Evolutionary conservation across 768 basidiomycete genomes (phyloP).

Genomic region (Dioszegia crocea): DNA sequence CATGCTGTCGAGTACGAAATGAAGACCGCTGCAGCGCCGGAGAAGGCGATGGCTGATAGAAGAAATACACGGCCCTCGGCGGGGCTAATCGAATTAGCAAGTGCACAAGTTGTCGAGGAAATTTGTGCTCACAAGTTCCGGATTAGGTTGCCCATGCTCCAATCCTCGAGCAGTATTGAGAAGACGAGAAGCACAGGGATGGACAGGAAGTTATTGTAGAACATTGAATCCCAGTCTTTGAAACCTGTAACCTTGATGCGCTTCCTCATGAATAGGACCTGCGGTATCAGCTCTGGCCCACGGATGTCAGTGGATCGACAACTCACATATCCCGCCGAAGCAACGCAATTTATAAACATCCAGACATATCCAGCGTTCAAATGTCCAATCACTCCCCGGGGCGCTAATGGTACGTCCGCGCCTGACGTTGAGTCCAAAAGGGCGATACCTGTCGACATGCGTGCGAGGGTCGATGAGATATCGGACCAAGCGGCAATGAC

Average conservation of each 20-base stretch:
- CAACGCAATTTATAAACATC: slow-evolving; percentile 90
- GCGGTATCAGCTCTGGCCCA: neutral
- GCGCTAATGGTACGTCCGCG: slow-evolving; percentile 38
- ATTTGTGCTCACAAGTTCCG: slow-evolving; percentile 76
- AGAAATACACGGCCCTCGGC: slow-evolving; percentile 70
- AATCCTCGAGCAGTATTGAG: slow-evolving; percentile 82
- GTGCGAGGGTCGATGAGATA: slow-evolving; percentile 56
- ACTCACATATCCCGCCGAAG: slow-evolving; percentile 83
- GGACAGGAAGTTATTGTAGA: slow-evolving; percentile 93
- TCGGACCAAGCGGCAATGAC: slow-evolving; percentile 96
- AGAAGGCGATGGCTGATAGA: slow-evolving; percentile 84
- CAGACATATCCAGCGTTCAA: slow-evolving; percentile 85
- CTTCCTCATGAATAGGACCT: slow-evolving; percentile 96
- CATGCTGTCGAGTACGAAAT: slow-evolving; percentile 98
- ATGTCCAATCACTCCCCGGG: slow-evolving; percentile 48
- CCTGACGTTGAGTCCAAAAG: slow-evolving; percentile 45
- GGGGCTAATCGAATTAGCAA: slow-evolving; percentile 62
- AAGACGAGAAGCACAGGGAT: slow-evolving; percentile 82
- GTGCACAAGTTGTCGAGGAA: neutral
- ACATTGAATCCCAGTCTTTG: slow-evolving; percentile 98
- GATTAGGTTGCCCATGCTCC: slow-evolving; percentile 70
- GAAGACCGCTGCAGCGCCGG: slow-evolving; percentile 94
- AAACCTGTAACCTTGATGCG: slow-evolving; percentile 91
- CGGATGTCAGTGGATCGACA: neutral
- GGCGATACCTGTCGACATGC: slow-evolving; percentile 33